Percentiles rank a stretch among this genome's conserved stretches.
Evolutionary conservation across 805 yeast genomes (phyloP).

Genomic region (Jamesozyma jinghongensis): DNA sequence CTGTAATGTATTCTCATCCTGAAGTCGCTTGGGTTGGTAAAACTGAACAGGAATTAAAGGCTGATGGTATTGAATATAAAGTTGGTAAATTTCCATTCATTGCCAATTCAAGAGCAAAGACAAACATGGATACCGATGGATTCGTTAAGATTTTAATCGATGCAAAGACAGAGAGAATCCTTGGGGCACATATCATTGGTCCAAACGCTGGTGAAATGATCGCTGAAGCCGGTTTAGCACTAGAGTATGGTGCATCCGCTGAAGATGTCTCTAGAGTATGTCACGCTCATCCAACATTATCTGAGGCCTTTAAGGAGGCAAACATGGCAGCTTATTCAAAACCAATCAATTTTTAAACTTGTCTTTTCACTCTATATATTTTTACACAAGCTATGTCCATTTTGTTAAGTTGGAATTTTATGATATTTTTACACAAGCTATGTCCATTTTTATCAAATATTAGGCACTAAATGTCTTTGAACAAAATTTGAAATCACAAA

Average conservation of each 20-base stretch:
- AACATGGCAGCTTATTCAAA: constrained; percentile 86
- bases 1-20: constrained; percentile 99
- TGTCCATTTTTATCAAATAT: no score
- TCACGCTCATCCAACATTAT: constrained; percentile 97
- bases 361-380: no score
- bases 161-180: constrained; percentile 91
- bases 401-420: no score
- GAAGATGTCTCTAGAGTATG: constrained; percentile 97
- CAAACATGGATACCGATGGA: constrained; percentile 94
- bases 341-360: constrained; percentile 66
- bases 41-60: constrained; percentile 89
- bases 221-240: constrained; percentile 95
- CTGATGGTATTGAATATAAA: constrained; percentile 82
- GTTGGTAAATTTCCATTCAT: constrained; percentile 97
- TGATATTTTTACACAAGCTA: no score
- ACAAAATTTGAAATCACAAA: no score
- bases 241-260: constrained; percentile 97
- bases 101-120: constrained; percentile 99
- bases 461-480: no score
- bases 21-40: constrained; percentile 99
- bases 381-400: no score
- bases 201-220: constrained; percentile 99
- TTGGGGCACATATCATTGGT: constrained; percentile 96
- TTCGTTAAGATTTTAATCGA: constrained; percentile 93
- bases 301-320: constrained; percentile 98